Evolutionary conservation across 768 basidiomycete species (phyloP).

Genomic region (Tricholoma bakamatsutake): DNA sequence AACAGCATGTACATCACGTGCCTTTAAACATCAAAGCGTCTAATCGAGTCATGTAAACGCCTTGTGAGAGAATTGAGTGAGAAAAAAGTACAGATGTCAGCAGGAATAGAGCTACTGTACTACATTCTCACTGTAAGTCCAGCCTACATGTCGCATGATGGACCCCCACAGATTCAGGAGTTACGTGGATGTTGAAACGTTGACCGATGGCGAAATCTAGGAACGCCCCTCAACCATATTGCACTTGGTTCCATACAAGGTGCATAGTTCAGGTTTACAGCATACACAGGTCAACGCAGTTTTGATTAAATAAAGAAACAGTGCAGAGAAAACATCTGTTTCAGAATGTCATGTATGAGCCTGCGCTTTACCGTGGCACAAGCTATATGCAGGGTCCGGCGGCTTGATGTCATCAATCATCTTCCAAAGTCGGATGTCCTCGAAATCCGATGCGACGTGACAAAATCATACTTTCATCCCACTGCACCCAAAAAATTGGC

Average conservation of each 20-base stretch:
- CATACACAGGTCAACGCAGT: background rate
- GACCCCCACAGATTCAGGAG: background rate
- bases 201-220: background rate
- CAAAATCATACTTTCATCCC: too few relatives aligned
- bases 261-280: background rate
- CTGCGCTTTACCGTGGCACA: background rate
- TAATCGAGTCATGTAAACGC: background rate
- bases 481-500: too few relatives aligned
- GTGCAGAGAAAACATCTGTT: background rate
- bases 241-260: background rate
- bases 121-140: background rate
- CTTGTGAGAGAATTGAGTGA: slow-evolving; percentile 2
- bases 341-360: background rate
- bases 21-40: too few relatives aligned
- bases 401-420: slow-evolving; percentile 3
- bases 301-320: background rate
- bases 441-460: slow-evolving; percentile 5
- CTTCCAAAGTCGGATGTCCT: background rate
- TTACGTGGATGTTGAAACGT: background rate
- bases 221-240: background rate
- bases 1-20: too few relatives aligned
- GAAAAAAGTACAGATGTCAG: background rate
- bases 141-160: too few relatives aligned
- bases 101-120: background rate
- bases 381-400: background rate